Base-by-base conservation (phyloP, 2,329 filamentous ascomycete species). In the Endoconidiophora laricicola region DNA sequence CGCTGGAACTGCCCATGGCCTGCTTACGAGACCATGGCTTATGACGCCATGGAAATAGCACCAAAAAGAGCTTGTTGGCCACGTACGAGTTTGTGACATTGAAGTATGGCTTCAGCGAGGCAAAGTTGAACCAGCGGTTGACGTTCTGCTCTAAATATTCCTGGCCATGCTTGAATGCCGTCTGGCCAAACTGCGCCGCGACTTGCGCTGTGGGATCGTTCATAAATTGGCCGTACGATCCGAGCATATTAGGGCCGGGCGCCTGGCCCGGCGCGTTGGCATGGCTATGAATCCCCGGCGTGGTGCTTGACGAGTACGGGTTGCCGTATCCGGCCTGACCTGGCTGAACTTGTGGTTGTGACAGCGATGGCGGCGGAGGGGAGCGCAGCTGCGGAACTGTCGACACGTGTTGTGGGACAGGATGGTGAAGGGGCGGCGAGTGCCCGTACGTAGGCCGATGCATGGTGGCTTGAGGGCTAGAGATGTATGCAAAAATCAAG, bases 61-160 rank as follows among this genome's bases (percentile, higher is more conserved):
- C 90, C 53, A 98, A 78, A 62, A 83, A 79, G 53, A 98, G 74
- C 68, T 98, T 98, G 68, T 82, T 86, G 62, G 93, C 73, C 62
- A 98, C 91, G 66, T 98, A 98, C 53, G 78, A 84, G 72, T 98
- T 98, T 57, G 88, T 93, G 56, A 98, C 91, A 68, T 96, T 95
- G 71, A 98, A 98, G 74, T 96, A 98, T 68, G 95, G 91, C 67
- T 98, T 98, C 42, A 98, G 74, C 16, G 86, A 86, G 12, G 83
- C 82, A 58, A 96, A 83, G 61, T 88, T 94, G 66, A 98, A 81
- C 67, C 90, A 95, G 65, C 74, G 72, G 56, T 74, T 74, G 56
- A 76, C 90, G 60, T 95, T 96, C 63, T 94, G 86, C 67, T 96
- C 91, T 64, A 96, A 72, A 59, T 94, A 94, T 62, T 95, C 85